Evolutionary conservation across 345 rosid genomes (phyloP), one percentile per base, ranked within the genome.

Genomic region (Euclidium syriacum): DNA sequence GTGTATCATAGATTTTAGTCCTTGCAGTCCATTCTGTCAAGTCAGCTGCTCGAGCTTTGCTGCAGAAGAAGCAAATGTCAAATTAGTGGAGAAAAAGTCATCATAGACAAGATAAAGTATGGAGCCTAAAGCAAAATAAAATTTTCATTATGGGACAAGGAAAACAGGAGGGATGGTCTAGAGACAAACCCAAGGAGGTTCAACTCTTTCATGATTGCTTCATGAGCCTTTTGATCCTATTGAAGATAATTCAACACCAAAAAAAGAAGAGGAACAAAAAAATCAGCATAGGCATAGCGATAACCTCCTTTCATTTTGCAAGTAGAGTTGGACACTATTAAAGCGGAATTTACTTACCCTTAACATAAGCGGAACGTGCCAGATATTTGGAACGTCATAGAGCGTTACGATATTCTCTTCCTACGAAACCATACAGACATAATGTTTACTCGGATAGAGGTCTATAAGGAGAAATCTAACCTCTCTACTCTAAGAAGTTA

Each of bases 181-280:
- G 34, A 49, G 58, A 79, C 95, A 68, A 74, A 94, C 99, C 89
- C 67, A 39, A 22, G 55, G 64, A 87, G 95, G 72, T 85, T 75
- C 78, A 94, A 73, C 67, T 5, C 87, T 71, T 83, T 87, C 68
- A 87, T 74, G 70, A 94, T 84, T 35, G 95, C 95, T 74, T 85
- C 92, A 53, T 94, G 97, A 20, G 77, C 92, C 77, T 79, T 94
- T 76, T 94, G 99, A 68, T 90, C 86, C 99, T 94, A 74, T 67
- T 53, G 34, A 66, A 44, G 29, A 49, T 52, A 54, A 44, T 22
- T 15, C 50, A 35, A 36, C 47, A 41, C 49, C 35, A 59, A 52
- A 43, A 70, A 48, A 52, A 14, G 42, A 30, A 46, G 42, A 64
- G n/a, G 7, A 8, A 35, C 2, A 30, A 17, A 34, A n/a, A 18